Base-by-base conservation (phyloP, 2,329 filamentous ascomycete genomes). In the Neofusicoccum kwambonambiense region DNA sequence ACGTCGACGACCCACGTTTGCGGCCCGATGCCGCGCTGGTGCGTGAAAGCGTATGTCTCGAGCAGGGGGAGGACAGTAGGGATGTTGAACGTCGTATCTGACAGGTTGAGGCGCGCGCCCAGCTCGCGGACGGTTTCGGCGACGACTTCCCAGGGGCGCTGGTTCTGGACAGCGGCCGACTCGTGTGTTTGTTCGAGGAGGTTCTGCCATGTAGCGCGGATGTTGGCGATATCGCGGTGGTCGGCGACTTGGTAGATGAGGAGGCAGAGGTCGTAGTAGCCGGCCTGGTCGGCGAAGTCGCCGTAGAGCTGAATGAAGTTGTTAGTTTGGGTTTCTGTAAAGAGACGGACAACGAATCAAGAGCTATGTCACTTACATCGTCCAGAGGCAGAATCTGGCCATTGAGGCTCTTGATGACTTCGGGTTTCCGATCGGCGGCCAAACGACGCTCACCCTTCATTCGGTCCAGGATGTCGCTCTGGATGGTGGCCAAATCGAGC, bases 221-320 rank as follows among this genome's bases (percentile, higher is more conserved):
- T 95, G 68, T 95, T 91, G 47, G 91, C 88, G 1, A 92, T 84
- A 72, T 94, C 96, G 71, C 94, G 90, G 81, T 96, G 92, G 77
- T 98, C 93, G 51, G 94, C 94, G 1, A 90, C 87, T 76, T 96
- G 90, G 81, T 93, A 98, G 72, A 99, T 97, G 66, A 94, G 84
- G 8, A 99, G 86, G 74, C 92, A 97, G 58, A 99, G 86, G 75
- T 98, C 95, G 79, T 93, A 94, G 82, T 99, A 99, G 57, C 88
- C 90, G 2, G 92, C 95, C 72, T 92, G 89, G 73, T 97, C 93
- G 64, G 93, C 92, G 72, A 93, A 99, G 68, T 88, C 82, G 75
- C 98, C 96, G 80, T 92, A 99, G n/a, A 99, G 87, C 88, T 60
- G 96, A 72, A 3, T 34, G 27, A 64, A 19, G 11, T 39, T 5